Base-by-base conservation (phyloP, 495 filamentous ascomycete genomes). In the Aspergillus funiculosus region DNA sequence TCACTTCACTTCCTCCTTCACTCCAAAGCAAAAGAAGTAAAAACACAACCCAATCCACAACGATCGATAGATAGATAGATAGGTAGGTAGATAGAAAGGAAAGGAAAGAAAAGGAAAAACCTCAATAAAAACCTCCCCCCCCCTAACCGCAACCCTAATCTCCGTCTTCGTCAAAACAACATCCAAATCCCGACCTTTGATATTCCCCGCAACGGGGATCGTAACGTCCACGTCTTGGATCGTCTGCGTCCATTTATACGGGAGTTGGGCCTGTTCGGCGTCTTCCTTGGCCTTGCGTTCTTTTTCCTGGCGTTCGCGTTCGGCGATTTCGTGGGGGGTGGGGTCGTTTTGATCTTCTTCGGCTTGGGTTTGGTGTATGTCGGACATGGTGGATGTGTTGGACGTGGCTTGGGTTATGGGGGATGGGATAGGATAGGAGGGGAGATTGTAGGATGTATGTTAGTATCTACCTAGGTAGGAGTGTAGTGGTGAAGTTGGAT, bases 231-330 rank as follows among this genome's bases (percentile, higher is more conserved):
- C 68, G 53, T 97, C 94, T 48, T 77, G 73, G 66, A 98, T 96
- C n/a, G 84, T 89, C 66, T 98, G 92, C 2, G 79, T 86, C 92
- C 92, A 98, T 69, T 92, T 89, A 81, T 98, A 98, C 3, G 92
- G 92, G 7, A 98, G 82, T 30, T 82, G 76, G 15, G 85, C 87
- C 72, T 98, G 92, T 65, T 97, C 92, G 25, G 81, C 85, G 22
- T 75, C 76, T 65, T 98, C 89, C 61, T 83, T 82, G 44, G 79
- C 82, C 59, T 81, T 81, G 59, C 82, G 79, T 21, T 82, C 83
- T 26, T 80, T 80, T 59, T 89, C 83, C 46, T 71, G 62, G 36
- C 39, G 53, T 22, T 77, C 74, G 50, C 71, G 72, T 41, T 64
- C 55, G 36, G 64, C 64, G 54, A 79, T 65, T 36, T 78, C 78